Evolutionary conservation across 345 rosid genomes (phyloP).

Genomic region (Moricandia moricandioides): DNA sequence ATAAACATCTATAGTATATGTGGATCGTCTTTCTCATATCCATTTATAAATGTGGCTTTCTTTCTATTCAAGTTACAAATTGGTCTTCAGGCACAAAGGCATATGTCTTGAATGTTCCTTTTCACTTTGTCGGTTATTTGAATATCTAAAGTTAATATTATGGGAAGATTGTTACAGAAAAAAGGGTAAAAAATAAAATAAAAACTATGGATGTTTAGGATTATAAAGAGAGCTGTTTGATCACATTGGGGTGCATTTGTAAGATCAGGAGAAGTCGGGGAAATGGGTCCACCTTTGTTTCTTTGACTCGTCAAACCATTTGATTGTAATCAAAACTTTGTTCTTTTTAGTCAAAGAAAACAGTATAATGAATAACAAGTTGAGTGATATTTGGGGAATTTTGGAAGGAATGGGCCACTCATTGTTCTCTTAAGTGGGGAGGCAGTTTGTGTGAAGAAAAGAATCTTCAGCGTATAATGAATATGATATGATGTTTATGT

Average conservation of each 20-base stretch:
- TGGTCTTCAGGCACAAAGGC: slow-evolving; percentile 4
- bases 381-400: slow-evolving; percentile 29
- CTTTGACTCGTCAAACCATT: slow-evolving; percentile 30
- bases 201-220: neutral
- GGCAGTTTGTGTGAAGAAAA: slow-evolving; percentile 47
- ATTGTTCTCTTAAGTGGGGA: slow-evolving; percentile 30
- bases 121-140: slow-evolving; percentile 15
- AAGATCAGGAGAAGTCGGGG: slow-evolving; percentile 23
- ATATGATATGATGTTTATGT: slow-evolving; percentile 18
- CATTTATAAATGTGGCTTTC: neutral
- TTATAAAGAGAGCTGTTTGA: slow-evolving; percentile 30
- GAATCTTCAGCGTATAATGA: slow-evolving; percentile 37
- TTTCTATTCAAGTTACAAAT: slow-evolving; percentile 16
- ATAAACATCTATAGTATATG: neutral
- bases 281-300: slow-evolving; percentile 25
- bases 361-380: slow-evolving; percentile 19
- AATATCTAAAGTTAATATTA: neutral
- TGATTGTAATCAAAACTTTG: slow-evolving; percentile 27
- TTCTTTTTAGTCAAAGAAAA: slow-evolving; percentile 32
- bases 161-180: neutral
- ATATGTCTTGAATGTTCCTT: neutral
- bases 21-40: neutral
- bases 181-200: neutral
- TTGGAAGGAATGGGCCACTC: slow-evolving; percentile 37
- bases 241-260: slow-evolving; percentile 24